These are phyloP conservation scores for Alopecurus myosuroides DNA, from an alignment of 176 grass and related monocot species.

Conservation along the genomic window DNA sequence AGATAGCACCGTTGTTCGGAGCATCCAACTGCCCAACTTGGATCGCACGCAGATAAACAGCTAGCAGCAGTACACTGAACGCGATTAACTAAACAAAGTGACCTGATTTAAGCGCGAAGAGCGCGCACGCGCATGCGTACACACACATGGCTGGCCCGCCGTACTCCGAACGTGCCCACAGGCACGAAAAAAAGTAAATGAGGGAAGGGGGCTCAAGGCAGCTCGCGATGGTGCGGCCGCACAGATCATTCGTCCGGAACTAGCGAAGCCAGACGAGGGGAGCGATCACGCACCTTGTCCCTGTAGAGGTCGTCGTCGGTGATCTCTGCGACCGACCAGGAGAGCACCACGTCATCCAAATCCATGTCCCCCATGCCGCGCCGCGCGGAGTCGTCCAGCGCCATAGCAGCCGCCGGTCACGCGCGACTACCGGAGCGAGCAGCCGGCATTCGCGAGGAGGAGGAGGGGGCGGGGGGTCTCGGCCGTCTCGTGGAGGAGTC, in stretches of 20 bases:
- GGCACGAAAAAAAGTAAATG: no score
- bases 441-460: constrained; percentile 2
- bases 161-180: no score
- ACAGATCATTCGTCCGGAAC: neutral
- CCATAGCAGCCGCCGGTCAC: no score
- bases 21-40: neutral
- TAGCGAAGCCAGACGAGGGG: neutral
- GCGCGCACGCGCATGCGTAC: no score
- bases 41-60: neutral
- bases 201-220: no score
- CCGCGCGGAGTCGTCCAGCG: neutral
- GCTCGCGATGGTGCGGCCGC: no score
- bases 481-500: neutral
- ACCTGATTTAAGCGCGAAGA: neutral
- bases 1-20: no score
- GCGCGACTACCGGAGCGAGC: neutral
- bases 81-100: neutral
- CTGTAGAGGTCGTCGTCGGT: constrained; percentile 26
- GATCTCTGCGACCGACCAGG: constrained; percentile 39
- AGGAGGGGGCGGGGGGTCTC: neutral
- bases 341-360: constrained; percentile 44
- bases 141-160: no score
- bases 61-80: neutral
- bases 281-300: constrained; percentile 25
- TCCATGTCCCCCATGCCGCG: neutral